Conservation (phyloP, 2,329 filamentous ascomycete species). For the Graphilbum fragrans region DNA sequence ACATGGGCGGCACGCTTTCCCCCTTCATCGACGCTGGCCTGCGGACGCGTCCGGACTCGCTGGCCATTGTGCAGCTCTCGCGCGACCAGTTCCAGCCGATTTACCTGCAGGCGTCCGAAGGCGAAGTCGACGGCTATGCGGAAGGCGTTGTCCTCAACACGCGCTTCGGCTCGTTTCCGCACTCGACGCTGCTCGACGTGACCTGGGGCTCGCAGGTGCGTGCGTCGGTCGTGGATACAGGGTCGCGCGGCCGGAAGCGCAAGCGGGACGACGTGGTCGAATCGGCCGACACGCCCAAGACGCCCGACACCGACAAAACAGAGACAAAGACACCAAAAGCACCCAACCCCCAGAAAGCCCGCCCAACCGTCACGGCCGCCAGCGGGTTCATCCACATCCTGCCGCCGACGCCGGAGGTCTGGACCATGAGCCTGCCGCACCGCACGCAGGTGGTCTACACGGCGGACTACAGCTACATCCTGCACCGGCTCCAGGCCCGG, state of each 20-base stretch:
- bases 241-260: slow-evolving; percentile 66
- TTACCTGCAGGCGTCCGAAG: slow-evolving; percentile 50
- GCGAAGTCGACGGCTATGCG: slow-evolving; percentile 55
- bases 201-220: slow-evolving; percentile 89
- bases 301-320: background rate
- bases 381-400: slow-evolving; percentile 70
- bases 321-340: background rate
- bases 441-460: slow-evolving; percentile 81
- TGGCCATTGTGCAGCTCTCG: slow-evolving; percentile 80
- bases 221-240: slow-evolving; percentile 82
- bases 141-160: slow-evolving; percentile 80
- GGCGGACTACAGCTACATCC: slow-evolving; percentile 74
- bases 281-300: slow-evolving; percentile 19
- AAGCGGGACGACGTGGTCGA: slow-evolving; percentile 24
- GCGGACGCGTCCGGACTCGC: slow-evolving; percentile 47
- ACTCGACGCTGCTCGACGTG: slow-evolving; percentile 62
- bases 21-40: slow-evolving; percentile 67
- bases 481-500: slow-evolving; percentile 62
- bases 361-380: slow-evolving; percentile 22
- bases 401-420: slow-evolving; percentile 68
- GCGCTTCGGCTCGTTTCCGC: slow-evolving; percentile 82
- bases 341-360: background rate
- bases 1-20: slow-evolving; percentile 29
- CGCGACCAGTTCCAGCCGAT: slow-evolving; percentile 75
- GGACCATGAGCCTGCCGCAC: slow-evolving; percentile 70